Percentiles rank a stretch among this genome's conserved stretches.
These are phyloP conservation scores for Graphium sp. DNA, from an alignment of 2,329 filamentous ascomycete species.

Conservation along the genomic window DNA sequence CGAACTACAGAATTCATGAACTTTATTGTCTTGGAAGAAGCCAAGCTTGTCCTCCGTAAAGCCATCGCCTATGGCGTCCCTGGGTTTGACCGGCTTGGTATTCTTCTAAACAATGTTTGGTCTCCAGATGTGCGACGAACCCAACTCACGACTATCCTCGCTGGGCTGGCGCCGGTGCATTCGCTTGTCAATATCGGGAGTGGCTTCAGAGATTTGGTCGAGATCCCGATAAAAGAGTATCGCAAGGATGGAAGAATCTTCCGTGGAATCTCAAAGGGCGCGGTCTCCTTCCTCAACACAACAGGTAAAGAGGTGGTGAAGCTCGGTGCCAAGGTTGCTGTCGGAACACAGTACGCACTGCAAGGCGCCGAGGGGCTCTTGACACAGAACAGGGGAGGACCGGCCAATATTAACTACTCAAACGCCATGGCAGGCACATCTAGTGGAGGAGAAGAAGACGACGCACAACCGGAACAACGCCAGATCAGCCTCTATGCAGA, in stretches of 20 bases:
- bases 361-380: slow-evolving; percentile 78
- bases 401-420: slow-evolving; percentile 22
- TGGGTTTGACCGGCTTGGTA: slow-evolving; percentile 79
- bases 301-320: slow-evolving; percentile 92
- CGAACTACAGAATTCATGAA: slow-evolving; percentile 99
- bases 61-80: slow-evolving; percentile 85
- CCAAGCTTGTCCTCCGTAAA: slow-evolving; percentile 71
- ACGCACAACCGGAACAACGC: slow-evolving; percentile 52
- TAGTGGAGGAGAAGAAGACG: slow-evolving; percentile 31
- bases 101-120: slow-evolving; percentile 91
- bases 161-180: slow-evolving; percentile 77
- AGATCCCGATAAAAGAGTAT: slow-evolving; percentile 84
- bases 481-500: slow-evolving; percentile 86
- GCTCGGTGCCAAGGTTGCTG: slow-evolving; percentile 81
- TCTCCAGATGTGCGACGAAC: slow-evolving; percentile 81
- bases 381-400: slow-evolving; percentile 20
- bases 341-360: slow-evolving; percentile 86
- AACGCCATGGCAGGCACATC: slow-evolving; percentile 23
- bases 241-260: slow-evolving; percentile 85
- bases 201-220: slow-evolving; percentile 71
- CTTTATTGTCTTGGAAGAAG: slow-evolving; percentile 80
- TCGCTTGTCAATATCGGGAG: slow-evolving; percentile 82
- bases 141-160: slow-evolving; percentile 76
- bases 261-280: slow-evolving; percentile 82
- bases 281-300: slow-evolving; percentile 75